Conservation (phyloP, 2,329 filamentous ascomycete species). For the Fusarium cicatricum region DNA sequence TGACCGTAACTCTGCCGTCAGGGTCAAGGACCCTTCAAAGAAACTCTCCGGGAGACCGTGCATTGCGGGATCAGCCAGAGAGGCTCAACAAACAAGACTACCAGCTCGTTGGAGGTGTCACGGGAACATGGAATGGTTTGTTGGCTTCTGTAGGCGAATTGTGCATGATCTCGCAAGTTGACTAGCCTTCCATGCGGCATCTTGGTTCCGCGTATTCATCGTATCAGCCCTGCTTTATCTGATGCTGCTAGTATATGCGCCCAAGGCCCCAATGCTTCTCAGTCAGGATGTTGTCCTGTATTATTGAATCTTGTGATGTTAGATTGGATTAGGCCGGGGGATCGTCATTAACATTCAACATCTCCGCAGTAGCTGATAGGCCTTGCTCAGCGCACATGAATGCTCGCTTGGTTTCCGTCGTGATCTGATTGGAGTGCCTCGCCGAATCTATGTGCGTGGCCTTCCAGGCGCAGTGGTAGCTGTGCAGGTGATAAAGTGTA, state of each 20-base stretch:
- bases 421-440: conserved; percentile 18
- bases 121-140: background rate
- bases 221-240: background rate
- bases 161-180: conserved; percentile 4
- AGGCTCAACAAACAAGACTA: too few relatives aligned
- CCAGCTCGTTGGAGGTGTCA: background rate
- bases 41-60: background rate
- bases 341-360: background rate
- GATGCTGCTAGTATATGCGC: too few relatives aligned
- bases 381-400: conserved; percentile 9
- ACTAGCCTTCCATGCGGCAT: background rate
- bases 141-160: background rate
- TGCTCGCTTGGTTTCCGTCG: conserved; percentile 5
- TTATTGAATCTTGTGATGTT: too few relatives aligned
- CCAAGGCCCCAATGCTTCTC: background rate
- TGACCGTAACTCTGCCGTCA: conserved; percentile 1
- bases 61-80: background rate
- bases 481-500: conserved; percentile 25
- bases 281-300: background rate
- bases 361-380: background rate
- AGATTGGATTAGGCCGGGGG: too few relatives aligned
- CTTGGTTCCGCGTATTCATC: conserved; percentile 7
- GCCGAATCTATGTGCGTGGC: conserved; percentile 13
- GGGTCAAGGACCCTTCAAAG: background rate
- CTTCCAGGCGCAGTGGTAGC: conserved; percentile 15